Base-by-base conservation (phyloP, 257 asterid species). In the Linaria vulgaris region DNA sequence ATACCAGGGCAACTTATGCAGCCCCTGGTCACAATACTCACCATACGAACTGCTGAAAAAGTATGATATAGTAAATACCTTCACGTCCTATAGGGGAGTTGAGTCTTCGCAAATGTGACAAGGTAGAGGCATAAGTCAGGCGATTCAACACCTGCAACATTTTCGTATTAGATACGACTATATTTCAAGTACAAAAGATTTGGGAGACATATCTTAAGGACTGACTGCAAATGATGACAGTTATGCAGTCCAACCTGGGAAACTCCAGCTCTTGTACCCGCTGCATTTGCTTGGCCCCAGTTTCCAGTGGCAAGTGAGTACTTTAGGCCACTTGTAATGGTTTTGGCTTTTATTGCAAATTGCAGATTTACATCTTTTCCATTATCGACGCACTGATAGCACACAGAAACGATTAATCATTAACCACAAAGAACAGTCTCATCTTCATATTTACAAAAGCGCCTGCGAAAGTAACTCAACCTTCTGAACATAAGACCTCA, bases 281-380 rank as follows among this genome's bases (percentile, higher is more conserved):
- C 99, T 20, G 97, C 99, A 75, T 92, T 92, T 51, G 98, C 98
- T 85, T 92, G 98, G 67, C 98, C 98, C 98, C 98, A 92, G 72
- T 92, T 92, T 34, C 99, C 99, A 65, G 97, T 92, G 47, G 99
- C 92, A 43, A 92, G 99, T 6, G 99, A 89, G 69, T 92, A 92
- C 69, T 87, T 92, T 31, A 92, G 94, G 37, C 99, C 99, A 83
- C 99, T 89, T 54, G 99, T 92, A 61, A 92, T 87, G 39, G 96
- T 92, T 79, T 89, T 92, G 50, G 99, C 99, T 83, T 92, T 89
- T 55, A 92, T 92, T 50, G 99, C 99, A 72, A 87, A 92, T 83
- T 92, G 99, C 79, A 89, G 73, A 81, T 92, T 92, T 61, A 89
- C 97, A 72, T 92, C 97, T 75, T 92, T 92, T 43, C 99, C 99